Evolutionary conservation across 768 basidiomycete genomes (phyloP).

Genomic region (Russula lepida): DNA sequence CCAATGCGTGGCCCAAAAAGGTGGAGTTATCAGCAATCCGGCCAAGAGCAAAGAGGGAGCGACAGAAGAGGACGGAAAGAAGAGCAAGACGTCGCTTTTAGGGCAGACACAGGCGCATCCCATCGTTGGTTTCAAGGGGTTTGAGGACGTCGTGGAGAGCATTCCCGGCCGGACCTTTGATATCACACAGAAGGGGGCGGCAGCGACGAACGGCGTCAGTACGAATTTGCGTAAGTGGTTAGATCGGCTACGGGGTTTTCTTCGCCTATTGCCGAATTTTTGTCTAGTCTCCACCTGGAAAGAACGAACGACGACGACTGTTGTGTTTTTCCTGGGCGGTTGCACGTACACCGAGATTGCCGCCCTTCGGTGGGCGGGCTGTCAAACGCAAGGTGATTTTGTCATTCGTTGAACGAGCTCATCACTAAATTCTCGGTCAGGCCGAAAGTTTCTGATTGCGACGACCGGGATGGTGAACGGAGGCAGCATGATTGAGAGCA

Average conservation of each 20-base stretch:
- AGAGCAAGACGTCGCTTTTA: slow-evolving; percentile 31
- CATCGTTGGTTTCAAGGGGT: slow-evolving; percentile 94
- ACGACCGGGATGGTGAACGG: slow-evolving; percentile 90
- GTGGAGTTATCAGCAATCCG: slow-evolving; percentile 77
- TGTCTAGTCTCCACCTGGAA: slow-evolving; percentile 26
- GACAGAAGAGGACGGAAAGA: slow-evolving; percentile 32
- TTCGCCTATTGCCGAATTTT: background rate
- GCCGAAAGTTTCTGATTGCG: slow-evolving; percentile 80
- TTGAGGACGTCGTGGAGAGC: slow-evolving; percentile 78
- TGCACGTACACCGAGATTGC: slow-evolving; percentile 97
- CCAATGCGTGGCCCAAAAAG: slow-evolving; percentile 89
- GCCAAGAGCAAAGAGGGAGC: slow-evolving; percentile 47
- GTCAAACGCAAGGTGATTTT: slow-evolving; percentile 66
- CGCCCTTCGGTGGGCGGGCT: slow-evolving; percentile 84
- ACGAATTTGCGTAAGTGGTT: slow-evolving; percentile 31
- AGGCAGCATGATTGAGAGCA: slow-evolving; percentile 57
- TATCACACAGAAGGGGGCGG: slow-evolving; percentile 43
- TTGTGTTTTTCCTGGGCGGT: slow-evolving; percentile 95
- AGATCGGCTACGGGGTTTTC: background rate
- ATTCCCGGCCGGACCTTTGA: slow-evolving; percentile 88
- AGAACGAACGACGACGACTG: slow-evolving; percentile 68
- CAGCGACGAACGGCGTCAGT: slow-evolving; percentile 25
- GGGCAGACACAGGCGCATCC: slow-evolving; percentile 77
- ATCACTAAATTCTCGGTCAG: slow-evolving; percentile 32
- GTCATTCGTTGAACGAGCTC: background rate